These are phyloP conservation scores for Thielaviopsis populi DNA, from an alignment of 2,329 filamentous ascomycete species.

Conservation along the genomic window DNA sequence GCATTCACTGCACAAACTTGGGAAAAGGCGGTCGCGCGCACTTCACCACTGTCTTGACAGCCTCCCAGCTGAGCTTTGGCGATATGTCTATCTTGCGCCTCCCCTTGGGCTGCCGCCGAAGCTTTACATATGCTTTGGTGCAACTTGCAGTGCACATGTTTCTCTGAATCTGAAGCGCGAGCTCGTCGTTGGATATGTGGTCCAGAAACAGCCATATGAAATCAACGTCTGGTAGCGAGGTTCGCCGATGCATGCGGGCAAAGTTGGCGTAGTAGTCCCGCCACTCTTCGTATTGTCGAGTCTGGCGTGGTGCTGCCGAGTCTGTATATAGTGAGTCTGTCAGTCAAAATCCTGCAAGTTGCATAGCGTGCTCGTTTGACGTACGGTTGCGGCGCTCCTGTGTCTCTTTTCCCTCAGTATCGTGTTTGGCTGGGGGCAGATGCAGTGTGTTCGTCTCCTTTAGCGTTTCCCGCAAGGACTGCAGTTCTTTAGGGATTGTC, in stretches of 20 bases:
- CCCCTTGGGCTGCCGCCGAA: slow-evolving; percentile 10
- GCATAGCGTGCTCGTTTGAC: not conserved
- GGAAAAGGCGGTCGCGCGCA: slow-evolving; percentile 8
- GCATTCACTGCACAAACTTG: slow-evolving; percentile 5
- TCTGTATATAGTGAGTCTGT: not conserved
- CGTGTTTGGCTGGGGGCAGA: not conserved
- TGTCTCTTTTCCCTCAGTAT: not conserved
- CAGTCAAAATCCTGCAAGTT: not conserved
- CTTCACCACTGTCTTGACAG: slow-evolving; percentile 13
- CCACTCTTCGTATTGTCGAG: slow-evolving; percentile 15
- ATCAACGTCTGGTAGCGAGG: slow-evolving; percentile 12
- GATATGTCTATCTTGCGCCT: slow-evolving; percentile 13
- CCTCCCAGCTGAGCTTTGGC: slow-evolving; percentile 12
- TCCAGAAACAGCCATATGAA: slow-evolving; percentile 17
- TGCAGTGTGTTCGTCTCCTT: slow-evolving; percentile 7
- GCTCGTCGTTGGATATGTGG: slow-evolving; percentile 13
- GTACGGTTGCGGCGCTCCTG: not conserved
- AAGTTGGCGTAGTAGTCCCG: slow-evolving; percentile 14
- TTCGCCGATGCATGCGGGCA: slow-evolving; percentile 11
- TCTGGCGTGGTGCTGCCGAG: not conserved
- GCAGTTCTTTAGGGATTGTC: slow-evolving; percentile 12
- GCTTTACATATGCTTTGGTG: slow-evolving; percentile 11
- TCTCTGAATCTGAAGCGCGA: slow-evolving; percentile 14
- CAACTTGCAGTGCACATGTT: slow-evolving; percentile 11
- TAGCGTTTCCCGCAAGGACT: slow-evolving; percentile 8